Evolutionary conservation across 2,329 filamentous ascomycete genomes (phyloP).

Genomic region (Escovopsis weberi): DNA sequence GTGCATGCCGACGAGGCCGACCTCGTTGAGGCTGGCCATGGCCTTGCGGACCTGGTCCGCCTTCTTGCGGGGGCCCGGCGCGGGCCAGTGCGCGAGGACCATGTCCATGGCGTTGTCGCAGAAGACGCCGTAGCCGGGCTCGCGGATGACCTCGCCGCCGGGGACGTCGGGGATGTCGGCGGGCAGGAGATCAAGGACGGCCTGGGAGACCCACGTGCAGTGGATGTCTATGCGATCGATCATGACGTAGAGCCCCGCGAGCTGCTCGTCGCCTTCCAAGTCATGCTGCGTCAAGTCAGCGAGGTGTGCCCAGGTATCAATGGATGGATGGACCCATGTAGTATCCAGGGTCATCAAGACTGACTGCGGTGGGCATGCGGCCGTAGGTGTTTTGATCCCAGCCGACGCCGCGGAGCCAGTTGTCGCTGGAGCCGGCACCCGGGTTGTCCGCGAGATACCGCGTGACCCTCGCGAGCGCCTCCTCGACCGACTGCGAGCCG

Average conservation of each 20-base stretch:
- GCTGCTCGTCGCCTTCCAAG: slow-evolving; percentile 34
- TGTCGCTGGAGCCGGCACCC: slow-evolving; percentile 33
- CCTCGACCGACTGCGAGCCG: slow-evolving; percentile 37
- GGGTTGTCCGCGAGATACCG: slow-evolving; percentile 35
- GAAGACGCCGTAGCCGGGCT: slow-evolving; percentile 52
- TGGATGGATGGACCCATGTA: too few relatives aligned
- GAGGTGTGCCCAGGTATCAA: too few relatives aligned
- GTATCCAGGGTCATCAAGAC: slow-evolving; percentile 14
- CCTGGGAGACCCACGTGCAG: slow-evolving; percentile 53
- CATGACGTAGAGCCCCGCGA: slow-evolving; percentile 49
- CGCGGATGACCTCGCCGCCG: slow-evolving; percentile 47
- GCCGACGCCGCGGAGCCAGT: slow-evolving; percentile 53
- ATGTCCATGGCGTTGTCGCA: slow-evolving; percentile 61
- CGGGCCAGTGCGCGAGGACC: slow-evolving; percentile 41
- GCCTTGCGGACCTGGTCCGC: slow-evolving; percentile 41
- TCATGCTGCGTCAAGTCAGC: slow-evolving; percentile 26
- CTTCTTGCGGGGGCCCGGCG: slow-evolving; percentile 37
- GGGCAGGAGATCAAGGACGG: slow-evolving; percentile 47
- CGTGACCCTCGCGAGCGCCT: slow-evolving; percentile 37
- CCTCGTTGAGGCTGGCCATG: slow-evolving; percentile 45
- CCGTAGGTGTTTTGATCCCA: slow-evolving; percentile 57
- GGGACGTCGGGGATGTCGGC: slow-evolving; percentile 36
- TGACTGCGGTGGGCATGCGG: slow-evolving; percentile 49
- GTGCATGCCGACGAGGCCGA: slow-evolving; percentile 54
- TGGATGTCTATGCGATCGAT: slow-evolving; percentile 56